Base-by-base conservation (phyloP, 257 asterid species). In the Apocynum venetum region DNA sequence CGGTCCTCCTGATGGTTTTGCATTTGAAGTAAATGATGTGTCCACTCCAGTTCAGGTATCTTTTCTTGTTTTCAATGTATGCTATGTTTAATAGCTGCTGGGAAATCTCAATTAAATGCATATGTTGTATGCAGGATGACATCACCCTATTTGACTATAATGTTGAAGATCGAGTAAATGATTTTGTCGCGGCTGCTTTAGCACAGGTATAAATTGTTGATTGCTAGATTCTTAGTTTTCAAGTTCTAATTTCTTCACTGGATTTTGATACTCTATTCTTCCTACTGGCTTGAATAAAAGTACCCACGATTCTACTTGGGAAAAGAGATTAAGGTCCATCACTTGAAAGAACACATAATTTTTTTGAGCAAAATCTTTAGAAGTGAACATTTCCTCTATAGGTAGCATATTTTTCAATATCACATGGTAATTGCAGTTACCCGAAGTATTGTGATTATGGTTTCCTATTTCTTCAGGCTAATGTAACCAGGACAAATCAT, bases 11-110 rank as follows among this genome's bases (percentile, higher is more conserved):
- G 94, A 85, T 52, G 96, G 97, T 52, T 92, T 90, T 79, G 47
- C 91, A 3, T 92, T 92, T 86, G 97, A 92, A 85, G 81, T 92
- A 76, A 90, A 89, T 74, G 97, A 92, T 14, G 89, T 82, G 57
- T 92, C 96, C 57, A 72, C 89, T 67, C 93, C 89, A 48, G 86
- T 92, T 84, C 97, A 92, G 97, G 97, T 92, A 77, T 68, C 79
- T 57, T 69, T 46, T 19, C 53, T 15, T 56, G 40, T 31, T 74
- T 20, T 46, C 14, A 51, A 17, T 40, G 38, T 46, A 56, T 63
- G 47, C 14, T n/a, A 75, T 52, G 60, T 71, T 80, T 47, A 73
- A 9, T 63, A 20, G 57, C 5, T 44, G 80, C 75, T 76, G 81
- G 76, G 79, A 44, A 49, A 68, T 73, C 3, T 72, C 36, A 76